Conservation (phyloP, 2,329 filamentous ascomycete genomes). For the Harringtonia aguacate region DNA sequence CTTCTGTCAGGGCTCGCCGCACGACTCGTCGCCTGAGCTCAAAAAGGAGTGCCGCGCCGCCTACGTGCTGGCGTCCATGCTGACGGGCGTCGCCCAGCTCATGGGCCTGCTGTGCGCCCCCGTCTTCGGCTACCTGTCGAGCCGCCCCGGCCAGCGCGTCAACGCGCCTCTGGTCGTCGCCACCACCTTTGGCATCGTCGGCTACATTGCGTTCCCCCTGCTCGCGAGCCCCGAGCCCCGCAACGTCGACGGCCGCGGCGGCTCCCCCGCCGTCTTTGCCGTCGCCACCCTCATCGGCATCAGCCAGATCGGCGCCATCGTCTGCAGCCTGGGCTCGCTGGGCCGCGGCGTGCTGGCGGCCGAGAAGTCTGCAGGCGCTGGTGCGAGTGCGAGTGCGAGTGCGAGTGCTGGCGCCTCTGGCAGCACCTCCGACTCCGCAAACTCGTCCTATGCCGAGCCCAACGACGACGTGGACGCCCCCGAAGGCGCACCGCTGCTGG, state of each 20-base stretch:
- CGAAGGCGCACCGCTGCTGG: slow-evolving; percentile 30
- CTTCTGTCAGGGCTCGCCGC: slow-evolving; percentile 59
- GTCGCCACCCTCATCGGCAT: slow-evolving; percentile 75
- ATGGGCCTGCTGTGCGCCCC: slow-evolving; percentile 78
- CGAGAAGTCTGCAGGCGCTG: too few relatives aligned
- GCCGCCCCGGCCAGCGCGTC: slow-evolving; percentile 19
- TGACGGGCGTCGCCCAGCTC: slow-evolving; percentile 84
- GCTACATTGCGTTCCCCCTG: slow-evolving; percentile 68
- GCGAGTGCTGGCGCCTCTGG: too few relatives aligned
- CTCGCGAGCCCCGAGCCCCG: slow-evolving; percentile 66
- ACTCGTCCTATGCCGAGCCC: neutral
- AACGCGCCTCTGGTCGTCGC: slow-evolving; percentile 68
- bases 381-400: too few relatives aligned
- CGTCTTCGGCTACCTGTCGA: slow-evolving; percentile 76
- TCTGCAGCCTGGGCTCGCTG: slow-evolving; percentile 84
- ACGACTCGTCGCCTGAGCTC: slow-evolving; percentile 59
- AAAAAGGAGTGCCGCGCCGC: slow-evolving; percentile 78
- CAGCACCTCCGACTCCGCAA: too few relatives aligned
- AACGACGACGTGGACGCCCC: slow-evolving; percentile 11
- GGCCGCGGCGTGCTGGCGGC: slow-evolving; percentile 64
- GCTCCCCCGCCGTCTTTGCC: slow-evolving; percentile 58
- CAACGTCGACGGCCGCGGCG: slow-evolving; percentile 52
- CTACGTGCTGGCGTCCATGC: slow-evolving; percentile 75
- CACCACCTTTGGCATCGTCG: slow-evolving; percentile 62
- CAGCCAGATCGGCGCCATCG: slow-evolving; percentile 92